Evolutionary conservation across 257 asterid species (phyloP), one percentile per base, ranked within the genome.

Genomic region (Solanum acaule): DNA sequence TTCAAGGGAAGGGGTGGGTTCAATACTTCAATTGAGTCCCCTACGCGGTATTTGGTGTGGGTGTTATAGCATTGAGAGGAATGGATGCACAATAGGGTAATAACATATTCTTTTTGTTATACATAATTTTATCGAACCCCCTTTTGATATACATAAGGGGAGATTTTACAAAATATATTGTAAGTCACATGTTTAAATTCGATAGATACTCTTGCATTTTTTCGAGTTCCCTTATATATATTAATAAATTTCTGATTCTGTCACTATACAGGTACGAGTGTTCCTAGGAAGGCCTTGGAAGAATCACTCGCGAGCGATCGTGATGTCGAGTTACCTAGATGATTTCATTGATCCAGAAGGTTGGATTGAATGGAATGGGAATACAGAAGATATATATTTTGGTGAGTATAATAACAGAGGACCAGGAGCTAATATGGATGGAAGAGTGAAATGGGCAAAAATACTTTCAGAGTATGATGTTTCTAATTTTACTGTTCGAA

Each of bases 231-330:
- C 35, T 68, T 14, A 27, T 27, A 68, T 68, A 46, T 46, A 46
- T 46, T 46, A 35, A 49, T 52, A 56, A 56, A 27, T 29, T 68
- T 14, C 2, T 68, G 35, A 68, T 15, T 68, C 1, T 29, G 11
- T 16, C 20, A 5, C 2, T n/a, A n/a, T n/a, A n/a, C 3, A 52
- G 42, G 68, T 81, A 18, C 83, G 40, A 3, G 29, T 85, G 1
- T 79, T 10, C 29, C 34, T 87, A 1, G 89, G 89, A 10, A 40
- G 89, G 35, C 22, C 89, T 4, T 87, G 89, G 89, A 81, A 67
- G 13, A 46, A 40, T 4, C 13, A 27, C 25, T 56, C 89, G 22
- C 56, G 59, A 0, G 15, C 63, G 2, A 85, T 87, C n/a, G 23
- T 63, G 3, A 81, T 87, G 87, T 44, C 84, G 23, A 44, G 76